phyloP scores from a whole-genome alignment of 805 yeast genomes.

The Pichia eremophila region DNA sequence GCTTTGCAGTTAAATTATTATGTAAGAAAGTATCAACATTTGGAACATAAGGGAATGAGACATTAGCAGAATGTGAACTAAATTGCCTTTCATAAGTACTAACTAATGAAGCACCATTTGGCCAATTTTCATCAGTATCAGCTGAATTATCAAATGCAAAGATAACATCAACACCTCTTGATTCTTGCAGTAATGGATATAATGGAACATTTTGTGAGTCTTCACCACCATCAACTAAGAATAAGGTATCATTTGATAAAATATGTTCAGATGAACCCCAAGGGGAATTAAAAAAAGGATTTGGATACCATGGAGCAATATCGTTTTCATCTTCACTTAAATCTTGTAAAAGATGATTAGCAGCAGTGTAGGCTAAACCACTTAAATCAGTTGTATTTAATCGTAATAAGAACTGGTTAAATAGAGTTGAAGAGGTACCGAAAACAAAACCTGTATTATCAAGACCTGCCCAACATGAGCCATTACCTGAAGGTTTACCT shows the following conservation, averaged over 20 bases:
- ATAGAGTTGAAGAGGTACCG: conserved; percentile 77
- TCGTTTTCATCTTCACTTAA: conserved; percentile 43
- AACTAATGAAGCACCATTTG: conserved; percentile 55
- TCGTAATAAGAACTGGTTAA: conserved; percentile 56
- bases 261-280: conserved; percentile 31
- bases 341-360: conserved; percentile 35
- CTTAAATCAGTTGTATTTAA: conserved; percentile 44
- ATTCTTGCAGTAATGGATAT: conserved; percentile 52
- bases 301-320: conserved; percentile 63
- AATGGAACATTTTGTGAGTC: conserved; percentile 66
- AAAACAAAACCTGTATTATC: conserved; percentile 77
- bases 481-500: conserved; percentile 41
- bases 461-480: conserved; percentile 51
- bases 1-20: conserved; percentile 53
- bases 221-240: conserved; percentile 73
- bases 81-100: conserved; percentile 54
- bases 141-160: conserved; percentile 62
- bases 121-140: conserved; percentile 54
- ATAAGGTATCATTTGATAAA: conserved; percentile 33
- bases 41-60: conserved; percentile 76
- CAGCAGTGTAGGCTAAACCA: conserved; percentile 37
- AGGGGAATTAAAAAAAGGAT: conserved; percentile 50
- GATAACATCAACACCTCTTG: conserved; percentile 52
- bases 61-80: conserved; percentile 39
- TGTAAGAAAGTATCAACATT: conserved; percentile 51